Evolutionary conservation across 2,329 filamentous ascomycete genomes (phyloP).

Genomic region (Rhexocercosporidium sp.): DNA sequence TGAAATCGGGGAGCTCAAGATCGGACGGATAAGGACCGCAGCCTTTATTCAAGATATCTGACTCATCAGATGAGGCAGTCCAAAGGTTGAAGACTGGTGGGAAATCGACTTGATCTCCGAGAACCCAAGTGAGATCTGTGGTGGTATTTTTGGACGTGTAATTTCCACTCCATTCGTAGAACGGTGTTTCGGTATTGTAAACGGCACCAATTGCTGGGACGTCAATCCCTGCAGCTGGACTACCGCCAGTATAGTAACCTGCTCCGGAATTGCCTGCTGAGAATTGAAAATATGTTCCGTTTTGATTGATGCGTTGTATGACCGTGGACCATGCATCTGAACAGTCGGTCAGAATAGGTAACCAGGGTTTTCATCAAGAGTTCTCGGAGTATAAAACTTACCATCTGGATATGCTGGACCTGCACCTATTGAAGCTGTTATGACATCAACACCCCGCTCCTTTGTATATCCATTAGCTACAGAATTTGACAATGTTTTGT

Average conservation of each 20-base stretch:
- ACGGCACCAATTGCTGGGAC: not conserved
- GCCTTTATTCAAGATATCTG: not conserved
- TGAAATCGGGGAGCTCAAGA: not conserved
- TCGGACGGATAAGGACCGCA: not conserved
- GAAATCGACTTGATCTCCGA: not conserved
- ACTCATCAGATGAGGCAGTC: not conserved
- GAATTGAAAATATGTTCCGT: not conserved
- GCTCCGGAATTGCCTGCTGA: not conserved
- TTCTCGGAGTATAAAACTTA: no score
- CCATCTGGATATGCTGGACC: not conserved
- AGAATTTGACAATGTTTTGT: no score
- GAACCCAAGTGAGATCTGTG: not conserved
- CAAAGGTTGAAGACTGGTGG: not conserved
- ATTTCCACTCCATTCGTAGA: not conserved
- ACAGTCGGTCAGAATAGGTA: no score
- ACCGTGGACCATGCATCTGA: not conserved
- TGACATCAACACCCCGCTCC: conserved; percentile 34
- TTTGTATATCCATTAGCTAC: not conserved
- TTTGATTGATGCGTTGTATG: not conserved
- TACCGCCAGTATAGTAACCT: not conserved
- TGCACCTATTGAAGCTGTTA: conserved; percentile 34
- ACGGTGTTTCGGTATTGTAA: not conserved
- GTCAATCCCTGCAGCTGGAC: not conserved
- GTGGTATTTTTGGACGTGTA: not conserved
- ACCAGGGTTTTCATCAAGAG: no score